Evolutionary conservation across 1,284 basidiomycete genomes (phyloP).

Genomic region (Malassezia vespertilionis): DNA sequence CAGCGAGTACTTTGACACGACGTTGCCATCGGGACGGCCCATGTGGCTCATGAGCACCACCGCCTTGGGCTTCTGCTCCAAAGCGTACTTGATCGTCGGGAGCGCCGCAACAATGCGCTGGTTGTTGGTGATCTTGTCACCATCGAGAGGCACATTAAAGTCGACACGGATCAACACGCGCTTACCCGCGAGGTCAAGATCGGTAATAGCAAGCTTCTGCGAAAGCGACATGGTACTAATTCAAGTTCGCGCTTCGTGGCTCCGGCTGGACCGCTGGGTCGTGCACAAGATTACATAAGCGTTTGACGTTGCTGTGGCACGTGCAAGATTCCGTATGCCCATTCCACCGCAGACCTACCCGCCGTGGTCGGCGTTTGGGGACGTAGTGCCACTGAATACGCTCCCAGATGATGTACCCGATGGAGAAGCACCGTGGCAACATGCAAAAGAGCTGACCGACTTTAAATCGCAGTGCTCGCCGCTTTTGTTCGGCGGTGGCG

Average conservation of each 20-base stretch:
- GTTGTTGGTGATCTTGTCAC: conserved; percentile 85
- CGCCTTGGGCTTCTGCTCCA: conserved; percentile 71
- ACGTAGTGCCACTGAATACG: background rate
- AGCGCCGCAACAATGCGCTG: conserved; percentile 87
- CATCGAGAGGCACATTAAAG: conserved; percentile 87
- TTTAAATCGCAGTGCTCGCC: conserved; percentile 23
- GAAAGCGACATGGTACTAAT: conserved; percentile 93
- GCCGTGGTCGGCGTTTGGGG: conserved; percentile 9
- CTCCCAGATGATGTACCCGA: conserved; percentile 2
- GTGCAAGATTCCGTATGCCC: conserved; percentile 5
- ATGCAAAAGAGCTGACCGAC: background rate
- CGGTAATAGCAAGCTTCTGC: conserved; percentile 66
- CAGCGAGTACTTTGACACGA: conserved; percentile 78
- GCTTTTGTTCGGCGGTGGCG: conserved; percentile 37
- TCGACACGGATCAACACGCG: conserved; percentile 65
- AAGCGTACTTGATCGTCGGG: conserved; percentile 87
- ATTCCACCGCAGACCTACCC: conserved; percentile 3
- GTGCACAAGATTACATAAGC: conserved; percentile 3
- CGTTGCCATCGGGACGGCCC: conserved; percentile 88
- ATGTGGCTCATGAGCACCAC: conserved; percentile 96
- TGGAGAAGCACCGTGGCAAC: conserved; percentile 4
- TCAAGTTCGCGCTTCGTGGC: background rate
- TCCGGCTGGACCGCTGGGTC: background rate
- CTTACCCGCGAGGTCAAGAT: conserved; percentile 77
- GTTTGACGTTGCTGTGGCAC: too few relatives aligned